Conservation (phyloP, 176 grass and related monocot genomes). For the maize (Zea mays) region DNA sequence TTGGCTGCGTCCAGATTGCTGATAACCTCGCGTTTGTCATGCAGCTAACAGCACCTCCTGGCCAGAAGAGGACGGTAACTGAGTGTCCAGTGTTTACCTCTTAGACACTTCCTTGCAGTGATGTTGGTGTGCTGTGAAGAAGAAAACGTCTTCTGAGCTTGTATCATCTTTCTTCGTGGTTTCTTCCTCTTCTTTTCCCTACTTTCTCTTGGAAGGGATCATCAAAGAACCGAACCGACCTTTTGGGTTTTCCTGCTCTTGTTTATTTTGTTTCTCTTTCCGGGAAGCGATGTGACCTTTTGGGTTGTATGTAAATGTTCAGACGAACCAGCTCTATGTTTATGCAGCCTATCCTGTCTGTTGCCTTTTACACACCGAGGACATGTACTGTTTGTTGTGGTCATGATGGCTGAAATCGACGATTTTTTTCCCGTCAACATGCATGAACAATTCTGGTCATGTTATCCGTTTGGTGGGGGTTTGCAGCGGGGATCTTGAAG, state of each 20-base stretch:
- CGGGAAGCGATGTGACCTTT: conserved; percentile 1
- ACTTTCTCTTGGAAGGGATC: neutral
- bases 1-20: neutral
- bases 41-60: conserved; percentile 48
- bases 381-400: no score
- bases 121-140: conserved; percentile 26
- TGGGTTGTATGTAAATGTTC: conserved; percentile 32
- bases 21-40: neutral
- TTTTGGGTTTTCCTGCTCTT: conserved; percentile 17
- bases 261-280: neutral
- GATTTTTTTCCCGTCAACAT: no score
- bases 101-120: neutral
- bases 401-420: no score
- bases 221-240: neutral
- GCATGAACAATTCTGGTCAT: no score
- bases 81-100: conserved; percentile 36
- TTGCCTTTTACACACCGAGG: neutral
- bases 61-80: conserved; percentile 44
- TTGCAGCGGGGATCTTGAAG: no score
- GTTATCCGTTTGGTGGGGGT: no score
- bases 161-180: conserved; percentile 34
- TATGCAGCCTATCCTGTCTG: conserved; percentile 16
- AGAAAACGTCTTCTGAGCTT: conserved; percentile 49
- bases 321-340: conserved; percentile 15
- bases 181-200: neutral